These are phyloP conservation scores for Sherardia arvensis DNA, from an alignment of 257 asterid genomes.

Conservation along the genomic window DNA sequence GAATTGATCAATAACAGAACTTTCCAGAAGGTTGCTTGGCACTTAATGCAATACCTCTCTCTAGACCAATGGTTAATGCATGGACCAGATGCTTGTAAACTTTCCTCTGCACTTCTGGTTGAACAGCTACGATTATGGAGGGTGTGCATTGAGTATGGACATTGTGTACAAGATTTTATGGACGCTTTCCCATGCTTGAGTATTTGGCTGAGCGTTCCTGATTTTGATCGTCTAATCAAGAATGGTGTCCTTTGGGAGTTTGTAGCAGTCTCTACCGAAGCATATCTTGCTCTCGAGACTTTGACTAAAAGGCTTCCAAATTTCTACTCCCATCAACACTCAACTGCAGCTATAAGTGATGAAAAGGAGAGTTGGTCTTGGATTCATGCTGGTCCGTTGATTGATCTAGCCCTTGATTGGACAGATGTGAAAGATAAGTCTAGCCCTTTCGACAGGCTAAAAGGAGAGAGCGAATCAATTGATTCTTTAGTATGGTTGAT, in stretches of 20 bases:
- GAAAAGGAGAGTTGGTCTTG: conserved; percentile 62
- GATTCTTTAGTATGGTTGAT: conserved; percentile 57
- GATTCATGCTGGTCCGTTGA: conserved; percentile 53
- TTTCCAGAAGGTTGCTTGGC: conserved; percentile 72
- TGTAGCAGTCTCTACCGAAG: conserved; percentile 64
- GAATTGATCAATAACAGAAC: conserved; percentile 49
- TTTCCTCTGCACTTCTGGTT: conserved; percentile 66
- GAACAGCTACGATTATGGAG: conserved; percentile 85
- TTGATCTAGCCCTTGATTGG: conserved; percentile 75
- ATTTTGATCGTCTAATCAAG: conserved; percentile 42
- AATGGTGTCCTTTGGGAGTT: conserved; percentile 49
- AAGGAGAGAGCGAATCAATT: conserved; percentile 23
- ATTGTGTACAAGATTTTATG: conserved; percentile 51
- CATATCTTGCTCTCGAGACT: conserved; percentile 61
- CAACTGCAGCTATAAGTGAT: conserved; percentile 15
- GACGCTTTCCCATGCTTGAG: conserved; percentile 58
- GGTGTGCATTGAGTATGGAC: conserved; percentile 62
- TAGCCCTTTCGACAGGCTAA: conserved; percentile 22
- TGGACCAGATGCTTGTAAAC: conserved; percentile 61
- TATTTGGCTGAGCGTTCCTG: conserved; percentile 68
- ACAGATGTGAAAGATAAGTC: conserved; percentile 35
- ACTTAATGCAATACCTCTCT: conserved; percentile 51
- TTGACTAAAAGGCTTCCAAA: conserved; percentile 67
- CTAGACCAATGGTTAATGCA: conserved; percentile 63
- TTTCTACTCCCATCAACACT: conserved; percentile 37